Conservation (phyloP, 495 filamentous ascomycete species). For the Aspergillus wentii region DNA sequence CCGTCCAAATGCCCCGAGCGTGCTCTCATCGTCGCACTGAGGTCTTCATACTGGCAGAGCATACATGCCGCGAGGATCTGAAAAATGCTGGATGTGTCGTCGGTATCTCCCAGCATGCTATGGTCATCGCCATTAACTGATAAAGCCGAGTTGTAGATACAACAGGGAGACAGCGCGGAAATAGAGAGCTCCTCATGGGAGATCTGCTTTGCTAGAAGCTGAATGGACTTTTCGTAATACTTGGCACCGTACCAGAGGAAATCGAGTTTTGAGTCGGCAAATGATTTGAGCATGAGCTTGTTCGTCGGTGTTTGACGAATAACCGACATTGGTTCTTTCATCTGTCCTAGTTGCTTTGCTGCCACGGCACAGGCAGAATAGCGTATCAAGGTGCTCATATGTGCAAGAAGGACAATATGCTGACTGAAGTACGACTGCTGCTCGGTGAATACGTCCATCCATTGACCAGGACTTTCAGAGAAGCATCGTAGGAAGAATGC, state of each 20-base stretch:
- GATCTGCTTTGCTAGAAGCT: slow-evolving; percentile 12
- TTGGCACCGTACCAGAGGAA: slow-evolving; percentile 21
- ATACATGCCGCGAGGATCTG: slow-evolving; percentile 14
- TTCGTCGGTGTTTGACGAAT: slow-evolving; percentile 5
- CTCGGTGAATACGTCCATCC: slow-evolving; percentile 12
- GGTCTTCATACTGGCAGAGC: slow-evolving; percentile 16
- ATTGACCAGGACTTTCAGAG: slow-evolving; percentile 9
- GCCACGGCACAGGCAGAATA: slow-evolving; percentile 18
- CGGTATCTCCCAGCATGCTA: slow-evolving; percentile 4
- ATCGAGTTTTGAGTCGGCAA: slow-evolving; percentile 8
- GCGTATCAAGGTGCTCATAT: slow-evolving; percentile 8
- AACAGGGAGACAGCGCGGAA: slow-evolving; percentile 7
- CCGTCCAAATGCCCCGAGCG: slow-evolving; percentile 18
- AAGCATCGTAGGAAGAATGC: slow-evolving; percentile 18
- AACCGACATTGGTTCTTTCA: slow-evolving; percentile 4
- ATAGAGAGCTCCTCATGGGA: slow-evolving; percentile 2
- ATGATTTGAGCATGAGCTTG: slow-evolving; percentile 3
- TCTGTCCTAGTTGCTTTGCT: slow-evolving; percentile 18
- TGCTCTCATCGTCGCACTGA: slow-evolving; percentile 13
- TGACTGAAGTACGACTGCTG: slow-evolving; percentile 13
- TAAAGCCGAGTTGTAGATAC: slow-evolving; percentile 6
- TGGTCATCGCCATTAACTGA: not conserved
- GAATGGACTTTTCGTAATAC: slow-evolving; percentile 22
- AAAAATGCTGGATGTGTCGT: slow-evolving; percentile 1
- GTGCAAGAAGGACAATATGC: slow-evolving; percentile 8